Evolutionary conservation across 495 filamentous ascomycete genomes (phyloP), one percentile per base, ranked within the genome.

Genomic region (Neurospora tetraspora): DNA sequence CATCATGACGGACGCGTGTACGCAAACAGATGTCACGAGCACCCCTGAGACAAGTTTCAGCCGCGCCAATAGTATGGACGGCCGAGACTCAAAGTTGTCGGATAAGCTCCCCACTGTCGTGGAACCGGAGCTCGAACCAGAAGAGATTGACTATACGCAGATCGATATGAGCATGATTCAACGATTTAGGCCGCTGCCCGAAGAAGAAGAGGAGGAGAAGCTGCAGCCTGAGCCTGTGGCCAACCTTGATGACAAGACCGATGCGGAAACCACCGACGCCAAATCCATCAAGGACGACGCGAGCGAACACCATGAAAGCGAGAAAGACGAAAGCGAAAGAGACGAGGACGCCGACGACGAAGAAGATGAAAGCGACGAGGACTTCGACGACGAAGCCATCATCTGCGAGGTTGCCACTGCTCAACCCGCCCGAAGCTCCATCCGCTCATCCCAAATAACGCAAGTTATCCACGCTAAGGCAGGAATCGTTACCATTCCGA

Each of bases 401-500:
- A 82, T 89, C 20, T 87, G 84, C 59, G 82, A 86, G 45, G 83
- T 84, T 12, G 85, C 85, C 12, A 82, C 76, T 31, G 80, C 83
- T 59, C 82, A 87, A 76, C 78, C 85, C 65, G 47, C 84, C 73
- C 79, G 85, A 73, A 78, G 83, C 71, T 78, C 87, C 2, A 86
- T 93, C 53, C 87, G 86, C 20, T 85, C 83, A 12, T 76, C 82
- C 4, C 80, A 82, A 71, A 72, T 84, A 39, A 75, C 80, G 0
- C 83, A 82, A 36, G 78, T 82, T 39, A 78, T 84, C 68, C 82
- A 85, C 39, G 85, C 82, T 37, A 82, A 88, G 65, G 90, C 90
- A 20, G 86, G 88, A 34, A 78, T 93, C 18, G 90, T 94, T 36
- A 91, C 87, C 27, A 93, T 94, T 77, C 88, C 91, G 2, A 93